A percentile compares a stretch with the other conserved stretches of the same genome.
phyloP scores from a whole-genome alignment of 2,329 filamentous ascomycete species.

The Hirsutella rhossiliensis region DNA sequence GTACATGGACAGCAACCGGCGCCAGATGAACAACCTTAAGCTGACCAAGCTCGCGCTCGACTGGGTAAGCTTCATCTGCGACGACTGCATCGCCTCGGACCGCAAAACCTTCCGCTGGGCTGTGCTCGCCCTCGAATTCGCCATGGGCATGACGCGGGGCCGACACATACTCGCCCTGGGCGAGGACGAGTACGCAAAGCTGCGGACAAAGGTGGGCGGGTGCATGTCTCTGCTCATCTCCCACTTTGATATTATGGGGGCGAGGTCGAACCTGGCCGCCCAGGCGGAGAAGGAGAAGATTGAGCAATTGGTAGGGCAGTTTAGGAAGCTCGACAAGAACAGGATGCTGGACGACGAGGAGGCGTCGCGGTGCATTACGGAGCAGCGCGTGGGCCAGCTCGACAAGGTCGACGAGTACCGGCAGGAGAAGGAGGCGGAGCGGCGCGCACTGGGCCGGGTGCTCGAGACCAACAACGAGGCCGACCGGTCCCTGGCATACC shows the following conservation, averaged over 20 bases:
- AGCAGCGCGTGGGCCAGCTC: constrained; percentile 63
- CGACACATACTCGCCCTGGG: constrained; percentile 86
- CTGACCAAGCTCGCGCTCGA: constrained; percentile 86
- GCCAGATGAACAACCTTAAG: constrained; percentile 95
- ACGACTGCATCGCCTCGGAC: constrained; percentile 89
- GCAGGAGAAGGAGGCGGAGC: constrained; percentile 69
- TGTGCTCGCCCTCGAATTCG: constrained; percentile 87
- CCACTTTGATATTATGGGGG: constrained; percentile 98
- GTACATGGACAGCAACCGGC: constrained; percentile 90
- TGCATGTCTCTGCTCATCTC: constrained; percentile 97
- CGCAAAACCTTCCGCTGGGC: constrained; percentile 96
- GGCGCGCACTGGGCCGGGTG: constrained; percentile 79
- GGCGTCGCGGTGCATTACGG: constrained; percentile 60
- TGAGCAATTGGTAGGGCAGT: constrained; percentile 67
- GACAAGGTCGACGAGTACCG: constrained; percentile 66
- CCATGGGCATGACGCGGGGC: constrained; percentile 93
- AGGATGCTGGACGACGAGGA: constrained; percentile 70
- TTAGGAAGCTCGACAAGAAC: constrained; percentile 68
- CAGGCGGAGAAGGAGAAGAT: constrained; percentile 85
- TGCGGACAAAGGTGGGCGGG: constrained; percentile 82
- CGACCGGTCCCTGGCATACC: constrained; percentile 83
- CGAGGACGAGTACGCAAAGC: constrained; percentile 71
- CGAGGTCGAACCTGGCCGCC: constrained; percentile 81
- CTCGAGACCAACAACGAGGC: constrained; percentile 92
- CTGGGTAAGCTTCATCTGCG: constrained; percentile 96